Evolutionary conservation across 2,329 filamentous ascomycete genomes (phyloP), one percentile per base, ranked within the genome.

Genomic region (Harringtonia aguacate): DNA sequence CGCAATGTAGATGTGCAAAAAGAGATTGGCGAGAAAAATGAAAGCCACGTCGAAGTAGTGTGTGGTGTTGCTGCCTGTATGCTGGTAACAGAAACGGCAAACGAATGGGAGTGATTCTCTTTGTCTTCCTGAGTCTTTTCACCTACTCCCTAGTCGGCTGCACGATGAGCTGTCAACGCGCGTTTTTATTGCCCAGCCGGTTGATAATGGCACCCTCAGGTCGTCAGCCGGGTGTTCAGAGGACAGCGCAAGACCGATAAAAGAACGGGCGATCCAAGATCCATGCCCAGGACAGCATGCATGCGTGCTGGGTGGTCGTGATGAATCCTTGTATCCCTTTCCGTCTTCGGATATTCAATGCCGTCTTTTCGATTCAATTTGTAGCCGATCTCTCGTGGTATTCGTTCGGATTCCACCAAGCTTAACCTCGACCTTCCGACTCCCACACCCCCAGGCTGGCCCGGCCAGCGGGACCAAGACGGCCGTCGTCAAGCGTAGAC

Each of bases 151-250:
- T 40, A 43, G 41, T 36, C 37, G 33, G 47, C 49, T 51, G 49
- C 49, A 51, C 49, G 49, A 51, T 51, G 49, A 33, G 49, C 44
- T 51, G 49, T 44, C 49, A 51, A 43, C 22, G 12, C 33, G 27
- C 28, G 9, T 34, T 42, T 30, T 22, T 39, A 20, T 7, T 24
- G n/a, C 41, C 8, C 35, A 14, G 12, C 8, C 18, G 17, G 17
- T 20, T 38, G 35, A n/a, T 33, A 30, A 43, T 38, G 21, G 36
- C 27, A 36, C 41, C 15, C 21, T 13, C 17, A 4, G n/a, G 15
- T 15, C 21, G 30, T 41, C 39, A 41, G 39, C 39, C 15, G 18
- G 30, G 13, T 12, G 30, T 21, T n/a, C 18, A 3, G 20, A 24
- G 7, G 18, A 8, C 20, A 21, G 27, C 17, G 28, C 18, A n/a